A percentile compares a stretch with the other conserved stretches of the same genome.
phyloP scores from a whole-genome alignment of 768 basidiomycete genomes.

The Termitomyces sp. region DNA sequence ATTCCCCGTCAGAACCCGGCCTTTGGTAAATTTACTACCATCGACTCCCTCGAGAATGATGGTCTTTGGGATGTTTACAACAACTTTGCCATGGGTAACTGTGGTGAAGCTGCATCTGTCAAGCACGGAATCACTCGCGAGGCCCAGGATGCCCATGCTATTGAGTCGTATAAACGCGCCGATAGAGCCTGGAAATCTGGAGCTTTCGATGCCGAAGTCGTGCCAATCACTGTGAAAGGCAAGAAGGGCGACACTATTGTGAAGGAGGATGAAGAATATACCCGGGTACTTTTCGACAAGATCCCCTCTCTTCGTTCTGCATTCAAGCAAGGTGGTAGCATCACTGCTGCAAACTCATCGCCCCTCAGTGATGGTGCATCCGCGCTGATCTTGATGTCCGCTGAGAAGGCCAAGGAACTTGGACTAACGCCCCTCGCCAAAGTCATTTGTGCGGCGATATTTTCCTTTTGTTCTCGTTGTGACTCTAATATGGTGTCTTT shows the following conservation, averaged over 20 bases:
- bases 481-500: constrained; percentile 8
- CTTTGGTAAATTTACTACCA: constrained; percentile 87
- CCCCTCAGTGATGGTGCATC: constrained; percentile 95
- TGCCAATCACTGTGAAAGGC: constrained; percentile 84
- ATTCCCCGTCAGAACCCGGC: constrained; percentile 73
- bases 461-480: constrained; percentile 4
- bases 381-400: constrained; percentile 91
- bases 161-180: constrained; percentile 93
- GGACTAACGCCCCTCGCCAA: constrained; percentile 92
- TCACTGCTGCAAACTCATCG: constrained; percentile 97
- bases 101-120: constrained; percentile 80
- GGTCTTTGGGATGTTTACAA: constrained; percentile 98
- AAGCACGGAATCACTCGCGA: constrained; percentile 83
- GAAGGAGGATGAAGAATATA: constrained; percentile 96
- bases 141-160: constrained; percentile 84
- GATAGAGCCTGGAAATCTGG: constrained; percentile 88
- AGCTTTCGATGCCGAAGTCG: constrained; percentile 82
- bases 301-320: constrained; percentile 82
- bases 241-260: constrained; percentile 92
- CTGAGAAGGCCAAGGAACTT: constrained; percentile 86
- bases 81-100: constrained; percentile 98
- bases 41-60: constrained; percentile 85
- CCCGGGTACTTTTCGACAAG: constrained; percentile 93
- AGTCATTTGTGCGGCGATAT: constrained; percentile 70
- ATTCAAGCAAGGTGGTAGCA: constrained; percentile 84